Percentiles rank a stretch among this genome's conserved stretches.
These are phyloP conservation scores for Pachyrhizus erosus DNA, from an alignment of 306 rosid species.

Conservation along the genomic window DNA sequence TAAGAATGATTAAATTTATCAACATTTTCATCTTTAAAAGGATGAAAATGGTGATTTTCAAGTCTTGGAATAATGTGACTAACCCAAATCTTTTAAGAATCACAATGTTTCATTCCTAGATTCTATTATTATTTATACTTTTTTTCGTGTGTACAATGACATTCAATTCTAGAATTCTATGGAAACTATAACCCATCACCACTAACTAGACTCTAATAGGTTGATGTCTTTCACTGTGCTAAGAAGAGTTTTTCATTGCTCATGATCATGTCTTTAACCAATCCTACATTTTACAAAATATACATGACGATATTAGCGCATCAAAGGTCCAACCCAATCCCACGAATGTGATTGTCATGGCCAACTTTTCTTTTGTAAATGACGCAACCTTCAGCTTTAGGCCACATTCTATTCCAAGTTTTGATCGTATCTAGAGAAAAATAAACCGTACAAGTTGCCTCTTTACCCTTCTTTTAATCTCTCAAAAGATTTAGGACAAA, in stretches of 20 bases:
- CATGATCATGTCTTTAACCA: neutral
- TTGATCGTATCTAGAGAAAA: constrained; percentile 17
- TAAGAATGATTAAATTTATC: neutral
- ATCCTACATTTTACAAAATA: neutral
- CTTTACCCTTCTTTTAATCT: neutral
- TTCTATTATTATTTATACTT: no score
- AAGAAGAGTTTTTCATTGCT: neutral
- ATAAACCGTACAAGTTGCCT: constrained; percentile 24
- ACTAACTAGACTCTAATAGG: no score
- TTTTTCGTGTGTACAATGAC: no score
- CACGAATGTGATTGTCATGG: neutral
- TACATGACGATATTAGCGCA: neutral
- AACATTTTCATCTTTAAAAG: neutral
- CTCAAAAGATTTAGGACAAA: neutral
- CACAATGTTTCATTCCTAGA: no score
- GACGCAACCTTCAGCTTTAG: constrained; percentile 10
- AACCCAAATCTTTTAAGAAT: no score
- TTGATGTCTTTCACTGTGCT: neutral
- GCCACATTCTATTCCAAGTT: constrained; percentile 13
- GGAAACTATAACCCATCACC: no score
- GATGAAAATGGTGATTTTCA: no score
- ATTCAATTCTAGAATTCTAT: no score
- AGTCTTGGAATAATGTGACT: no score
- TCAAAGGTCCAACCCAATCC: neutral
- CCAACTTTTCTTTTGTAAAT: neutral